A percentile compares a stretch with the other conserved stretches of the same genome.
Conservation (phyloP, 257 asterid species). For the Solanum pennellii region DNA sequence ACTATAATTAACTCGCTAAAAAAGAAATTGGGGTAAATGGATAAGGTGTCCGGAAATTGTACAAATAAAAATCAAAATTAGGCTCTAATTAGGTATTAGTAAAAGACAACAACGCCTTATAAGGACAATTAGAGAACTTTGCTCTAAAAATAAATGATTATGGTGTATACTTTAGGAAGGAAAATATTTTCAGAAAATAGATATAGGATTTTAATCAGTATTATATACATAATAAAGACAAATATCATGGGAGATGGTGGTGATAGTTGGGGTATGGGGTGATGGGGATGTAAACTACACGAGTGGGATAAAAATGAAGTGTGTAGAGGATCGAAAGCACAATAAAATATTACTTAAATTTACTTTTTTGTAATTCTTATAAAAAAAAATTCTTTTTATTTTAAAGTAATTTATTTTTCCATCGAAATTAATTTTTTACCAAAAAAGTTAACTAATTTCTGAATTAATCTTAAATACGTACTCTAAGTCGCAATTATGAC, state of each 20-base stretch:
- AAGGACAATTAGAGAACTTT: not conserved
- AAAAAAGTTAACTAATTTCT: not conserved
- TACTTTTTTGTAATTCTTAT: not conserved
- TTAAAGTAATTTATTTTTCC: not conserved
- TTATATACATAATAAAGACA: not conserved
- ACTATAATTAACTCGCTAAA: not conserved
- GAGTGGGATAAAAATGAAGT: not conserved
- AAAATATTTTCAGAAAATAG: no score
- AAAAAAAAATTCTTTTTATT: not conserved
- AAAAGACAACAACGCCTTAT: not conserved
- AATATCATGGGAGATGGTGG: not conserved
- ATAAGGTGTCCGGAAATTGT: not conserved
- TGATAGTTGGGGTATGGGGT: not conserved
- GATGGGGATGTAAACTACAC: not conserved
- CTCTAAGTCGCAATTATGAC: not conserved
- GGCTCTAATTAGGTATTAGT: not conserved
- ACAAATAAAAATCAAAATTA: not conserved
- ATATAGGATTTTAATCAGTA: no score
- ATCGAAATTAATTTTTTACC: not conserved
- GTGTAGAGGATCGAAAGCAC: not conserved
- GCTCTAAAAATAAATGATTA: not conserved
- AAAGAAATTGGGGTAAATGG: not conserved
- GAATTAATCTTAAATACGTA: not conserved
- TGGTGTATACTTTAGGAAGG: not conserved
- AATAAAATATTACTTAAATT: not conserved